Conservation (phyloP, 305 asterid species). For the Lippia alba region DNA sequence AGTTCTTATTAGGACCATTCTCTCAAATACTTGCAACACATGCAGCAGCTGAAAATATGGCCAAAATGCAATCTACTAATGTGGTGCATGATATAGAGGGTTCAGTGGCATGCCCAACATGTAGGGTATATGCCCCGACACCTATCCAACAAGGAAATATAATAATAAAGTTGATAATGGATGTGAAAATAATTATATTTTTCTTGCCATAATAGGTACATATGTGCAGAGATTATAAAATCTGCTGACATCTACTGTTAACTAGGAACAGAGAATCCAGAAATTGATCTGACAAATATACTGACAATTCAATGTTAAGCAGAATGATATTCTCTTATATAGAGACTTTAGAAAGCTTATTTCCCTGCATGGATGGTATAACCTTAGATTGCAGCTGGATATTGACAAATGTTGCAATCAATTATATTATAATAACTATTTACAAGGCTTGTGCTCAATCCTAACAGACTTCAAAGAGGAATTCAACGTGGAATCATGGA, state of each 20-base stretch:
- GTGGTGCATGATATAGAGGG: no score
- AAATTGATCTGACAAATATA: not conserved
- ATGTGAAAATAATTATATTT: not conserved
- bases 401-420: not conserved
- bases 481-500: constrained; percentile 1
- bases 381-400: not conserved
- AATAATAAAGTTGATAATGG: not conserved
- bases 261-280: constrained; percentile 4
- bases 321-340: not conserved
- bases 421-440: not conserved
- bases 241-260: not conserved
- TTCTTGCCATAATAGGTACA: not conserved
- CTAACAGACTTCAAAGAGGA: constrained; percentile 12
- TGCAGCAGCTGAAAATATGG: not conserved
- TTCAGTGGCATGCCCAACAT: no score
- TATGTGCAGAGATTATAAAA: no score
- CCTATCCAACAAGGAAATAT: not conserved
- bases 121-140: no score
- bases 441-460: not conserved
- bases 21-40: not conserved
- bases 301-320: not conserved
- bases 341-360: not conserved
- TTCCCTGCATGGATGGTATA: no score
- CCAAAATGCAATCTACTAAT: no score
- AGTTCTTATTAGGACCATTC: not conserved